Percentiles rank a stretch among this genome's conserved stretches.
Evolutionary conservation across 148 eudicot species (phyloP).

Genomic region (Chenopodium suecicum): DNA sequence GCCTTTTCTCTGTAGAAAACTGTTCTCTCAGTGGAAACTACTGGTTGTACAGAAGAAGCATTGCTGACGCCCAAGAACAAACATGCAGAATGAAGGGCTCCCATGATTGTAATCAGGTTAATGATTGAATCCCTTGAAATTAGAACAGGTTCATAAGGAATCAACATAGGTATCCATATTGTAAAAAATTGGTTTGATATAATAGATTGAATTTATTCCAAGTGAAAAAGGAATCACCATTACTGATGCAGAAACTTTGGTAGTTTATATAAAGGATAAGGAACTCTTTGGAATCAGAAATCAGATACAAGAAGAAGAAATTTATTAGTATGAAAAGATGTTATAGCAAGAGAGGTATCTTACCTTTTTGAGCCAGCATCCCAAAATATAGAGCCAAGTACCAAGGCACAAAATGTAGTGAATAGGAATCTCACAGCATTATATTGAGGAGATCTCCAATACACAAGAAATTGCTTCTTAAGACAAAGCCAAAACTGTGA

Average conservation of each 20-base stretch:
- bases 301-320: background rate
- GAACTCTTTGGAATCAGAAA: background rate
- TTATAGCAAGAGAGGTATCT: conserved; percentile 1
- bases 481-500: conserved; percentile 67
- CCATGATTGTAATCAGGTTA: conserved; percentile 62
- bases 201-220: background rate
- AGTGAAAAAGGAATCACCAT: background rate
- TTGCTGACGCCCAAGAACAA: conserved; percentile 83
- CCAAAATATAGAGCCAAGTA: conserved; percentile 79
- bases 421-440: conserved; percentile 78
- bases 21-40: conserved; percentile 77
- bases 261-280: background rate
- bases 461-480: conserved; percentile 69
- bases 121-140: conserved; percentile 58
- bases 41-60: conserved; percentile 80
- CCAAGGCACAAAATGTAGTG: conserved; percentile 54
- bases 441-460: conserved; percentile 87
- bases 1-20: conserved; percentile 93
- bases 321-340: background rate
- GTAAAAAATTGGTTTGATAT: background rate
- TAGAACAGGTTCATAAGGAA: background rate
- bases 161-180: background rate
- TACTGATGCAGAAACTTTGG: background rate
- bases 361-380: conserved; percentile 74
- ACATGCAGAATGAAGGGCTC: conserved; percentile 62